Conservation (phyloP, 495 filamentous ascomycete species). For the Aspergillus campestris region DNA sequence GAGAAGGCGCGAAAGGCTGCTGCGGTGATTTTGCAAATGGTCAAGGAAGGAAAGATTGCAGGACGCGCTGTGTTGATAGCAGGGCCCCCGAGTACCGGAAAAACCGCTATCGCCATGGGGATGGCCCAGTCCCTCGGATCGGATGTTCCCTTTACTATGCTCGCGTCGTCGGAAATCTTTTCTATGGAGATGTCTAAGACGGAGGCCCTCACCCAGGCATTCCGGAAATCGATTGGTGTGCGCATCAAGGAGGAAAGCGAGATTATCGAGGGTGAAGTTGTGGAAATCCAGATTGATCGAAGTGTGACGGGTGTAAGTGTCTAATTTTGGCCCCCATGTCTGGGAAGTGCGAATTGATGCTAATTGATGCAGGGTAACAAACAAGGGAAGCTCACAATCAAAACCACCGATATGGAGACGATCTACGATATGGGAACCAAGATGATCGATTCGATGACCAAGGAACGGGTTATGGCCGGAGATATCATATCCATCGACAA, state of each 20-base stretch:
- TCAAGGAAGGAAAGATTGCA: slow-evolving; percentile 96
- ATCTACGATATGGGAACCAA: slow-evolving; percentile 99
- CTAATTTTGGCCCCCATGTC: not conserved
- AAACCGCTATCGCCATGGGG: slow-evolving; percentile 97
- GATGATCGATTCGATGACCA: slow-evolving; percentile 99
- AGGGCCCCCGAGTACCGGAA: slow-evolving; percentile 94
- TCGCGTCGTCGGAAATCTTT: slow-evolving; percentile 94
- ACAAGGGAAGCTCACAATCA: slow-evolving; percentile 98
- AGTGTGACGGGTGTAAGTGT: slow-evolving; percentile 76
- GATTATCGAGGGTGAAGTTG: slow-evolving; percentile 97
- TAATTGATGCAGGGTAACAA: slow-evolving; percentile 59
- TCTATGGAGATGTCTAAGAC: slow-evolving; percentile 99
- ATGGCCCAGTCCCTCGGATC: slow-evolving; percentile 93
- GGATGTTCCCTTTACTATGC: slow-evolving; percentile 93
- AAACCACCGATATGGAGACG: slow-evolving; percentile 99
- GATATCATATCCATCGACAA: slow-evolving; percentile 99
- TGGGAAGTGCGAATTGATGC: slow-evolving; percentile 2
- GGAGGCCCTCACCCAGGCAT: slow-evolving; percentile 93
- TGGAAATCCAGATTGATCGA: slow-evolving; percentile 97
- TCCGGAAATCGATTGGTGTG: slow-evolving; percentile 93
- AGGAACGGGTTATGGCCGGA: slow-evolving; percentile 96
- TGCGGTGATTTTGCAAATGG: slow-evolving; percentile 94
- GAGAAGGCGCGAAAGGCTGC: slow-evolving; percentile 94
- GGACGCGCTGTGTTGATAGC: slow-evolving; percentile 92
- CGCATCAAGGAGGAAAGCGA: slow-evolving; percentile 97